Conservation (phyloP, 164 flowering plant species). For the Litsea cubeba region DNA sequence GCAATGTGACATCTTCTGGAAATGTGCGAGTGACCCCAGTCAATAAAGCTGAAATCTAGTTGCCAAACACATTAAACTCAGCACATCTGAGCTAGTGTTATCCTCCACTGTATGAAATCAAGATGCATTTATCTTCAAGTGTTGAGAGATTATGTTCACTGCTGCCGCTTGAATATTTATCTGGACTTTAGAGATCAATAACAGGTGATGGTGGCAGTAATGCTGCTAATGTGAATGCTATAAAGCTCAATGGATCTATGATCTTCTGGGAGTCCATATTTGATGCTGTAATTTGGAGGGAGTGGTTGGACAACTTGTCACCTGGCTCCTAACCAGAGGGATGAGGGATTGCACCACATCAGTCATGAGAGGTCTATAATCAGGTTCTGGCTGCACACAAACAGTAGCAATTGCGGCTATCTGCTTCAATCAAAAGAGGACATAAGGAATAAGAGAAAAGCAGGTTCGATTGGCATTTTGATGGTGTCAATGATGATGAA, state of each 20-base stretch:
- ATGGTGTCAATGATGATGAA: neutral
- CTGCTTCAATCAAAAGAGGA: slow-evolving; percentile 22
- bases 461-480: neutral
- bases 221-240: neutral
- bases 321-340: slow-evolving; percentile 64
- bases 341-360: slow-evolving; percentile 92
- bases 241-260: slow-evolving; percentile 9
- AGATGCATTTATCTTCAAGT: too few relatives aligned
- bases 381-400: slow-evolving; percentile 95
- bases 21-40: too few relatives aligned
- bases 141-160: too few relatives aligned
- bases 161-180: too few relatives aligned
- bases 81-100: neutral
- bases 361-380: slow-evolving; percentile 89
- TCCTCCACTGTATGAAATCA: neutral
- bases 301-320: slow-evolving; percentile 25
- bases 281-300: slow-evolving; percentile 44
- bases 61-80: too few relatives aligned
- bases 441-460: neutral
- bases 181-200: neutral
- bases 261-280: slow-evolving; percentile 31
- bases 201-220: neutral
- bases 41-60: too few relatives aligned
- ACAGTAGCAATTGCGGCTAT: slow-evolving; percentile 97
- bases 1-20: too few relatives aligned